These are phyloP conservation scores for Pseudonitzschia delicatissima DNA, from an alignment of 108 stramenopile species.

Conservation along the genomic window DNA sequence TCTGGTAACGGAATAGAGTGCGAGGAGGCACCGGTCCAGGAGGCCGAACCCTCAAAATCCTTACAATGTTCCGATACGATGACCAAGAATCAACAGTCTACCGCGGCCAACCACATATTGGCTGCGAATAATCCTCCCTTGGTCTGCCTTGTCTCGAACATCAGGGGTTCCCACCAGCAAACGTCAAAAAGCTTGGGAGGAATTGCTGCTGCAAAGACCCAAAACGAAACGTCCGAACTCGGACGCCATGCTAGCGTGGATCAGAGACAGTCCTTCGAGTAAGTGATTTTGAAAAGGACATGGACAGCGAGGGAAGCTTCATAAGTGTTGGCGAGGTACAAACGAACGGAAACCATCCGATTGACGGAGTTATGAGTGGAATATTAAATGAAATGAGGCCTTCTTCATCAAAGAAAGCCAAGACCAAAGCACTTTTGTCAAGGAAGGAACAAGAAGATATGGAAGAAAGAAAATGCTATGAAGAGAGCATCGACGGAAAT, in stretches of 20 bases:
- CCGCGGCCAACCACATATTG: no score
- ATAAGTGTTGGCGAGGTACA: neutral
- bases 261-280: conserved; percentile 22
- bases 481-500: neutral
- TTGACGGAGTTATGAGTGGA: no score
- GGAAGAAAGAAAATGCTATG: neutral
- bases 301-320: neutral
- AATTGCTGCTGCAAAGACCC: conserved; percentile 6
- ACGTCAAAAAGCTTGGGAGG: conserved; percentile 15
- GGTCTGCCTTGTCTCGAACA: no score
- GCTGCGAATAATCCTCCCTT: no score
- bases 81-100: no score
- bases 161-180: no score
- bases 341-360: neutral
- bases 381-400: neutral
- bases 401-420: conserved; percentile 4
- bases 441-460: conserved; percentile 1
- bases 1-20: no score
- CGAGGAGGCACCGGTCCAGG: no score
- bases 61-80: no score
- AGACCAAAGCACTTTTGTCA: neutral
- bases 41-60: no score
- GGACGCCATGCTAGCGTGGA: conserved; percentile 11
- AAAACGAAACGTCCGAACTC: neutral
- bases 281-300: conserved; percentile 15